Base-by-base conservation (phyloP, 257 asterid species). In the Henckelia pumila region DNA sequence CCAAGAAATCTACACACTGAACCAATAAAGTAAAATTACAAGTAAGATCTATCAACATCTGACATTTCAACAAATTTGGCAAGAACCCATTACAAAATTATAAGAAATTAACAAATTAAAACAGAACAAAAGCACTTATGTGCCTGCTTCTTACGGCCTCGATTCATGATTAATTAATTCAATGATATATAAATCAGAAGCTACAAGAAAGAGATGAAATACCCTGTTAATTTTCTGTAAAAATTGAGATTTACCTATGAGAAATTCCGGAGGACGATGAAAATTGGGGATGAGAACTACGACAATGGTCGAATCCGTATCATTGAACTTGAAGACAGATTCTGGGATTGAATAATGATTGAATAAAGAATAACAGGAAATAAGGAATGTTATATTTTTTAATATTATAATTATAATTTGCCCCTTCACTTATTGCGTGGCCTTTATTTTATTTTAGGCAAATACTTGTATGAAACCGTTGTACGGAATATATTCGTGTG, bases 161-260 rank as follows among this genome's bases (percentile, higher is more conserved):
- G 40, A 52, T 59, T 37, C 61, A 63, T 16, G 55, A 16, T 47
- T 47, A 71, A 59, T 16, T 24, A 23, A 56, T 40, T 40, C 19
- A 69, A n/a, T 63, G 22, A 22, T 6, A 64, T 6, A 35, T 11
- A 14, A 8, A 71, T 66, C 20, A 28, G 1, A 16, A 59, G 7
- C 53, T 7, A 67, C 63, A 58, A 29, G n/a, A 26, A 11, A 59
- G 44, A 59, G 22, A 69, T 58, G 17, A 59, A 74, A 56, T 78
- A 73, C 80, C 70, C 37, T 14, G 77, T 75, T 70, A 37, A 68
- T 67, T 25, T 40, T 19, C 75, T 68, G 70, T 60, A 47, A 40
- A 74, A 17, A 49, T 33, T 23, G 74, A 40, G 75, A 71, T 69
- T 69, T 71, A 71, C 77, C 62, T 33, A 71, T 70, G 67, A 73